Percentiles rank a stretch among this genome's conserved stretches.
Evolutionary conservation across 2,329 filamentous ascomycete genomes (phyloP).

Genomic region (Epichloe scottii): DNA sequence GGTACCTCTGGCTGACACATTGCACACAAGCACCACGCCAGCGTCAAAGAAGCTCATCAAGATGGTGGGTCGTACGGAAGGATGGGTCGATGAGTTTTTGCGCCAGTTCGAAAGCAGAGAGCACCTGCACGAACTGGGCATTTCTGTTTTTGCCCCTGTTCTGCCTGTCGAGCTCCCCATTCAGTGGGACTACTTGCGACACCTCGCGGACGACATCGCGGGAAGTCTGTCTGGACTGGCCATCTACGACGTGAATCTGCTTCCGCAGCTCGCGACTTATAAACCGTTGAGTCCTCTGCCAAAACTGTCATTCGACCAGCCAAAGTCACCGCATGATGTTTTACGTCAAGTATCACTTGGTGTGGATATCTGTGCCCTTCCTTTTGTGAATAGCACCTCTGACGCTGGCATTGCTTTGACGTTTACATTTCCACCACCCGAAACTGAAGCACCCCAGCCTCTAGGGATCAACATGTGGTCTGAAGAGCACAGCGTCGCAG

Average conservation of each 20-base stretch:
- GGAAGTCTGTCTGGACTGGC: conserved; percentile 55
- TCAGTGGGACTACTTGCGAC: conserved; percentile 70
- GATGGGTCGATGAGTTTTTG: conserved; percentile 64
- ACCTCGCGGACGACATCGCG: conserved; percentile 51
- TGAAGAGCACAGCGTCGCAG: conserved; percentile 43
- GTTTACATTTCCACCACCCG: conserved; percentile 55
- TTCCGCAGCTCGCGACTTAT: conserved; percentile 51
- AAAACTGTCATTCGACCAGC: conserved; percentile 60
- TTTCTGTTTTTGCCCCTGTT: conserved; percentile 50
- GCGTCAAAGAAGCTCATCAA: conserved; percentile 63
- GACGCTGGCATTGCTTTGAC: conserved; percentile 76
- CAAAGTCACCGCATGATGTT: conserved; percentile 61
- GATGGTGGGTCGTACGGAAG: conserved; percentile 77
- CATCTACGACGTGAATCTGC: conserved; percentile 60
- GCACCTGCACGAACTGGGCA: conserved; percentile 15
- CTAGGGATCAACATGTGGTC: conserved; percentile 75
- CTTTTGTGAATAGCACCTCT: conserved; percentile 61
- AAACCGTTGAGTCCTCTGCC: conserved; percentile 48
- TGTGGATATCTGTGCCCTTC: conserved; percentile 65
- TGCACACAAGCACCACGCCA: conserved; percentile 33
- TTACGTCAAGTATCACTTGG: conserved; percentile 65
- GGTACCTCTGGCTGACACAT: conserved; percentile 64
- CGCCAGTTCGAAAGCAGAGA: conserved; percentile 17
- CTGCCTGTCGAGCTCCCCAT: conserved; percentile 62
- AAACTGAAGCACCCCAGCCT: conserved; percentile 21